Evolutionary conservation across 179 eudicot genomes (phyloP).

Genomic region (Pouteria campechiana): DNA sequence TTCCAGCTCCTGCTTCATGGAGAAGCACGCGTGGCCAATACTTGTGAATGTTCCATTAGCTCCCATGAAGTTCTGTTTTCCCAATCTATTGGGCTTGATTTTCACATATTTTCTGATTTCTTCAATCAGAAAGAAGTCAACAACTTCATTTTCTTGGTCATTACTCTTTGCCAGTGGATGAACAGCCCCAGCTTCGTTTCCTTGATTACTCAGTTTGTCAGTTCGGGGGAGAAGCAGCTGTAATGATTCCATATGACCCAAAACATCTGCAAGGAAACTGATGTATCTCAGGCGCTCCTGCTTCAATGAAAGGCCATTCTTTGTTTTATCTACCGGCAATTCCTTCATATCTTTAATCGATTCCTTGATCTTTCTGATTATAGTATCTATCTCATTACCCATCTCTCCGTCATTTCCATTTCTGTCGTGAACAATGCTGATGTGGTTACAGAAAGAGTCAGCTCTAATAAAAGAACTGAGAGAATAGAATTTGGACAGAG

Average conservation of each 20-base stretch:
- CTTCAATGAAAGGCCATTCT: neutral
- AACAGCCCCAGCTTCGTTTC: neutral
- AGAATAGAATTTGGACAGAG: constrained; percentile 23
- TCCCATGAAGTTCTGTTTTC: constrained; percentile 41
- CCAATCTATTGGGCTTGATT: constrained; percentile 41
- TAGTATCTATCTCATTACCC: constrained; percentile 4
- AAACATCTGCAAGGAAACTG: constrained; percentile 20
- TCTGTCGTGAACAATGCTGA: neutral
- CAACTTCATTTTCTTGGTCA: constrained; percentile 8
- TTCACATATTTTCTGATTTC: constrained; percentile 44
- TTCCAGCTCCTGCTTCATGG: constrained; percentile 33
- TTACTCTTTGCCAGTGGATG: constrained; percentile 8
- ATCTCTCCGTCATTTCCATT: neutral
- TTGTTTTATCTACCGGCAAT: constrained; percentile 1
- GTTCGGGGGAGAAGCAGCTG: neutral
- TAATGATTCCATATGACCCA: constrained; percentile 19
- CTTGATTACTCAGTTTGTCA: constrained; percentile 2
- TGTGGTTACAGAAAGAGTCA: constrained; percentile 17
- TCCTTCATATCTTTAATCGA: constrained; percentile 12
- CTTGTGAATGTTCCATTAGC: constrained; percentile 44
- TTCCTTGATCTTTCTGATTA: constrained; percentile 23
- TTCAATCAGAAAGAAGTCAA: constrained; percentile 32
- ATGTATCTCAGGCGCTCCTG: neutral
- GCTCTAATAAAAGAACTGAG: constrained; percentile 19
- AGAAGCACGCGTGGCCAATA: constrained; percentile 41